Evolutionary conservation across 192 early-diverging fungal genomes (phyloP).

Genomic region (Coemansia sp.): DNA sequence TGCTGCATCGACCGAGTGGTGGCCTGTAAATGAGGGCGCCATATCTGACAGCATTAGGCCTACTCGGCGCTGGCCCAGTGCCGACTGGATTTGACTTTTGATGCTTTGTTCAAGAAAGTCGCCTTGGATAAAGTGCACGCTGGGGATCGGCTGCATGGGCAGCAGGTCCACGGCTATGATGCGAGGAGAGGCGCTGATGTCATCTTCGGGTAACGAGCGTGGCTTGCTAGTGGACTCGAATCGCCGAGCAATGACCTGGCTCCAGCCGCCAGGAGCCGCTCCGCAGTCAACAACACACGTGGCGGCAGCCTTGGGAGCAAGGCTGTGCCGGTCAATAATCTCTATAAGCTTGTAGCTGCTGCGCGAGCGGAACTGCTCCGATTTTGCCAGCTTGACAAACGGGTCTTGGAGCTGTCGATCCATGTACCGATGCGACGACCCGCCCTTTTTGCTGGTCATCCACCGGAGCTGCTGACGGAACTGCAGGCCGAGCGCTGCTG

Average conservation of each 20-base stretch:
- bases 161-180: constrained; percentile 71
- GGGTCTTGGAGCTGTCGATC: constrained; percentile 62
- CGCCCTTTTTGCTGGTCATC: constrained; percentile 33
- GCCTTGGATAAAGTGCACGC: constrained; percentile 60
- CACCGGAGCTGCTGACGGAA: not conserved
- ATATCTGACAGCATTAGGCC: constrained; percentile 66
- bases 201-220: no score
- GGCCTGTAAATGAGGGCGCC: constrained; percentile 76
- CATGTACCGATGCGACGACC: constrained; percentile 59
- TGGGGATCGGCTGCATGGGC: constrained; percentile 62
- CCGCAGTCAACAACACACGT: constrained; percentile 61
- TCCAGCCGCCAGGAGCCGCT: constrained; percentile 76
- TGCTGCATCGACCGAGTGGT: constrained; percentile 62
- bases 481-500: not conserved
- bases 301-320: constrained; percentile 10
- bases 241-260: constrained; percentile 59
- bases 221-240: not conserved
- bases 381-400: constrained; percentile 57
- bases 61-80: constrained; percentile 35
- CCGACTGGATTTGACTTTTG: constrained; percentile 25
- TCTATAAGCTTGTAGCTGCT: constrained; percentile 71
- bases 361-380: constrained; percentile 63
- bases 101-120: constrained; percentile 57
- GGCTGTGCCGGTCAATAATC: constrained; percentile 52
- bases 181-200: not conserved